phyloP scores from a whole-genome alignment of 495 filamentous ascomycete species.

The Tuber brumale region DNA sequence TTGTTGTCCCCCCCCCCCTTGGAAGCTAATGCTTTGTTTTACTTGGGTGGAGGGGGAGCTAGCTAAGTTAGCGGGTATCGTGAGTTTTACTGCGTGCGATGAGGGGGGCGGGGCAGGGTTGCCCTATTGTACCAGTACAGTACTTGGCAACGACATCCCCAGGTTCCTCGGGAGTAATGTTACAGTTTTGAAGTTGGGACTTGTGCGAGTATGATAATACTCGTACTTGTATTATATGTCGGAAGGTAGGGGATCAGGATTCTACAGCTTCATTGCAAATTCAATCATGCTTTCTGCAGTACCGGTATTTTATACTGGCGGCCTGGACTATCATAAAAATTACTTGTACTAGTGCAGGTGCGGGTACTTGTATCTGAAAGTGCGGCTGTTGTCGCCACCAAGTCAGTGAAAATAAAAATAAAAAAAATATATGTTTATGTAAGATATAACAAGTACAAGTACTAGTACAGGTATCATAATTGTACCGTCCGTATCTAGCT shows the following conservation, averaged over 20 bases:
- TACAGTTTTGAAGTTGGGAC: background rate
- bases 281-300: background rate
- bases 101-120: background rate
- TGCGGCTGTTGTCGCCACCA: no score
- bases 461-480: no score
- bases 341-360: background rate
- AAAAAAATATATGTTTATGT: no score
- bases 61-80: background rate
- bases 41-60: background rate
- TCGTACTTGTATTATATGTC: no score
- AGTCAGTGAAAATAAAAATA: no score
- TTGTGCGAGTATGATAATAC: background rate
- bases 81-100: background rate
- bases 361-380: no score
- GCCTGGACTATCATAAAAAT: background rate
- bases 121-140: background rate
- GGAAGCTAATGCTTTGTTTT: background rate
- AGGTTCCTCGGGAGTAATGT: background rate
- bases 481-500: background rate
- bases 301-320: no score
- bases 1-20: background rate
- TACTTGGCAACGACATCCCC: background rate
- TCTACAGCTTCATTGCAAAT: background rate
- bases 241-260: background rate
- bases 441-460: no score